phyloP scores from a whole-genome alignment of 352 stramenopile genomes.

The Phytophthora citrophthora region DNA sequence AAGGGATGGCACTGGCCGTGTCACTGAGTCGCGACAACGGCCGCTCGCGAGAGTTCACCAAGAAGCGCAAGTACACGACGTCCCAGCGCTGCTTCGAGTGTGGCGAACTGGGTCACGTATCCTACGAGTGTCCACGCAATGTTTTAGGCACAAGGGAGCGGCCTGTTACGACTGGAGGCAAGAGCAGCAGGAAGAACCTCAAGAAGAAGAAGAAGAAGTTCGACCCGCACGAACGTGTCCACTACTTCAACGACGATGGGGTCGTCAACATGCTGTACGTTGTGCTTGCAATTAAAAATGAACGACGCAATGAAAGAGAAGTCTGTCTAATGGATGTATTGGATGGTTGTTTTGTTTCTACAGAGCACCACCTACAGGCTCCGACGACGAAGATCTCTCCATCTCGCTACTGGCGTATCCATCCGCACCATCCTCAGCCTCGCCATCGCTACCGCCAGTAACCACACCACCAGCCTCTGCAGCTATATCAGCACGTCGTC shows the following conservation, averaged over 20 bases:
- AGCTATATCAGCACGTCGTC: constrained; percentile 29
- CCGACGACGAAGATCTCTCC: constrained; percentile 66
- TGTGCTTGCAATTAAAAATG: neutral
- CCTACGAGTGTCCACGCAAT: constrained; percentile 87
- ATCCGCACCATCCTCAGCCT: constrained; percentile 24
- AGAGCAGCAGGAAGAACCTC: constrained; percentile 59
- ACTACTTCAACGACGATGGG: constrained; percentile 78
- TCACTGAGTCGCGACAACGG: constrained; percentile 85
- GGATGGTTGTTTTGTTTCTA: constrained; percentile 5
- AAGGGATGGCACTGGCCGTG: constrained; percentile 68
- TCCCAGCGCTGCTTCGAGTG: constrained; percentile 86
- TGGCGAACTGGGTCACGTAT: constrained; percentile 74
- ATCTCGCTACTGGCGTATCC: constrained; percentile 74
- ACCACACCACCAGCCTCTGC: constrained; percentile 7
- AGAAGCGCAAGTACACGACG: constrained; percentile 79
- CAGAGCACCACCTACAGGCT: constrained; percentile 56
- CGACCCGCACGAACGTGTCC: constrained; percentile 55
- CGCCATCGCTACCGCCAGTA: neutral
- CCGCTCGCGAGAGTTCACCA: constrained; percentile 75
- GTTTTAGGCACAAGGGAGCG: constrained; percentile 76
- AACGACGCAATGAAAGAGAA: neutral
- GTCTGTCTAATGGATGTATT: constrained; percentile 26
- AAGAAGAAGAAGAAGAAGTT: constrained; percentile 77
- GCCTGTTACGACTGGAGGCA: constrained; percentile 43
- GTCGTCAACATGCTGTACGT: constrained; percentile 73